Base-by-base conservation (phyloP, 2,329 filamentous ascomycete species). In the Microascus cirrosus region DNA sequence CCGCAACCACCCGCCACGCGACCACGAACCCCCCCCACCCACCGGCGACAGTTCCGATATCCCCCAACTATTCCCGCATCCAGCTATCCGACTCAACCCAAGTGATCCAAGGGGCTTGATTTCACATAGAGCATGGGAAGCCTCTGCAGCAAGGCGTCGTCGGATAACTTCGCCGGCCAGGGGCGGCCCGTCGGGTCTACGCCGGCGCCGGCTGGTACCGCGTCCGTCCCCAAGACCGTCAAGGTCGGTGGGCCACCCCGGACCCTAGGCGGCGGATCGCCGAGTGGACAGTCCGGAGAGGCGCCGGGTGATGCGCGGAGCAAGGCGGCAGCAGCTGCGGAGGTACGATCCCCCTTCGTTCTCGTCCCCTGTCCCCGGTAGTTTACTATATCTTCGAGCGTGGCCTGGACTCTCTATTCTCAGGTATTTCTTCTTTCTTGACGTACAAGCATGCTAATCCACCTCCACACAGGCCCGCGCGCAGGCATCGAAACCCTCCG, bases 281-380 rank as follows among this genome's bases (percentile, higher is more conserved):
- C 36, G 15, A 12, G 32, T 13, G 20, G 57, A 12, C n/a, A 51
- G 51, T 20, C 55, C 25, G 36, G n/a, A 8, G 42, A n/a, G 11
- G 66, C 65, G 56, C 66, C 71, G 2, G 75, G 76, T 22, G 85
- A 92, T 68, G 86, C 90, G 36, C 79, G 86, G 59, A 78, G 77
- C 58, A 88, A 84, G 60, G 92, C 92, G 3, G 90, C 90, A 0
- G 81, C 83, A 62, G 92, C 91, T 56, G 92, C 92, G 60, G 89
- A 95, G 85, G 91, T 95, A 70, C 68, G 83, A 7, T n/a, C 10
- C 25, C 74, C 63, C 25, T 2, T 35, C 42, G 57, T 50, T 34
- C 20, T 28, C 36, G 58, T 42, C 36, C 60, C 62, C 52, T 18
- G 53, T 42, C 54, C 18, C n/a, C 28, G 20, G 20, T 8, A 24